A percentile compares a stretch with the other conserved stretches of the same genome.
phyloP scores from a whole-genome alignment of 2,329 filamentous ascomycete species.

The Arthrobotrys iridis region DNA sequence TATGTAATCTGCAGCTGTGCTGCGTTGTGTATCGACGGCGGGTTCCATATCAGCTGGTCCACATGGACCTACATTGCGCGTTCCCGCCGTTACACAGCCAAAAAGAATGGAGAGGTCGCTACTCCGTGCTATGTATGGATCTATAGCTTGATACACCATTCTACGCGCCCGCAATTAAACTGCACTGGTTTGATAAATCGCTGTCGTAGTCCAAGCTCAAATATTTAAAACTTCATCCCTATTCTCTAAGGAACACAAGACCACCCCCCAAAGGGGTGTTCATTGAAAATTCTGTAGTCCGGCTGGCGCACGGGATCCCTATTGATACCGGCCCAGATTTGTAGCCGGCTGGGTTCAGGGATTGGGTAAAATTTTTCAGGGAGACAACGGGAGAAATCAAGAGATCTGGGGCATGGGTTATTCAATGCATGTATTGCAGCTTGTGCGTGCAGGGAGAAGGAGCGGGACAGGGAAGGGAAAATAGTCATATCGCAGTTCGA shows the following conservation, averaged over 20 bases:
- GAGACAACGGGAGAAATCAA: background rate
- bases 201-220: background rate
- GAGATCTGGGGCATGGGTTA: slow-evolving; percentile 20
- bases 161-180: slow-evolving; percentile 36
- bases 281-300: slow-evolving; percentile 4
- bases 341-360: slow-evolving; percentile 25
- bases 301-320: slow-evolving; percentile 14
- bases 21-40: too few relatives aligned
- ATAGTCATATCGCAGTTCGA: slow-evolving; percentile 18
- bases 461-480: slow-evolving; percentile 3
- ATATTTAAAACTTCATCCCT: slow-evolving; percentile 27
- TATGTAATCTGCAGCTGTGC: background rate
- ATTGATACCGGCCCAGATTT: slow-evolving; percentile 21
- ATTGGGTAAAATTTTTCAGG: slow-evolving; percentile 16
- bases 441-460: slow-evolving; percentile 4
- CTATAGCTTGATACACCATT: background rate
- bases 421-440: slow-evolving; percentile 31
- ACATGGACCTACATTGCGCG: slow-evolving; percentile 24
- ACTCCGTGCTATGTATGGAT: background rate
- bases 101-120: background rate
- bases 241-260: slow-evolving; percentile 6
- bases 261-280: background rate
- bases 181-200: background rate
- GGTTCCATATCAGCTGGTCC: background rate
- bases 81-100: slow-evolving; percentile 26